Percentiles rank a stretch among this genome's conserved stretches.
Conservation (phyloP, 1,139 yeast genomes). For the Suhomyces panamericanus region DNA sequence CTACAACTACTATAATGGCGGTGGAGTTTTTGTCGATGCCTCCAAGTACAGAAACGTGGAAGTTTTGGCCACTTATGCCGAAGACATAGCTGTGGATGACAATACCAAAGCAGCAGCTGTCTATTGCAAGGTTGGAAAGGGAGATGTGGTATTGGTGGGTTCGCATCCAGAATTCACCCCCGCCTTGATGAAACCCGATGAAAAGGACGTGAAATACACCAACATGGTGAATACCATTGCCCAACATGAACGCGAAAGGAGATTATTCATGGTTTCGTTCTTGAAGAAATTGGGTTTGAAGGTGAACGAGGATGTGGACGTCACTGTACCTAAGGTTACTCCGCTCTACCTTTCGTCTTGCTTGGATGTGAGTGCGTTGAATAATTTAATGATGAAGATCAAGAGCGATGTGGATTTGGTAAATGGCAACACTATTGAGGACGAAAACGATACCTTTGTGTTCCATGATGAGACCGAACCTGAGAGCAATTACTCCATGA, state of each 20-base stretch:
- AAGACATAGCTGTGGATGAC: conserved; percentile 37
- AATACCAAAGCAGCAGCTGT: conserved; percentile 69
- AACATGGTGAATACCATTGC: conserved; percentile 40
- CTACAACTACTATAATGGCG: conserved; percentile 75
- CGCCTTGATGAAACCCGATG: conserved; percentile 38
- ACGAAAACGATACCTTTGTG: conserved; percentile 54
- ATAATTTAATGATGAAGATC: conserved; percentile 31
- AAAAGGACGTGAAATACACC: conserved; percentile 28
- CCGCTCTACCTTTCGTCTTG: conserved; percentile 54
- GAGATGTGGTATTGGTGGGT: conserved; percentile 77
- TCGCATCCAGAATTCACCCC: conserved; percentile 88
- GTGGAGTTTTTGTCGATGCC: conserved; percentile 81
- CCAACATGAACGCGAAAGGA: conserved; percentile 46
- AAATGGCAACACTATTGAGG: conserved; percentile 46
- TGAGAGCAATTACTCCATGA: conserved; percentile 21
- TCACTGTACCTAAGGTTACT: conserved; percentile 65
- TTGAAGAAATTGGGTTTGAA: conserved; percentile 63
- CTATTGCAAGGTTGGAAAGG: conserved; percentile 66
- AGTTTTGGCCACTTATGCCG: conserved; percentile 67
- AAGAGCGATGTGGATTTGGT: conserved; percentile 43
- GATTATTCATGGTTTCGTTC: conserved; percentile 55
- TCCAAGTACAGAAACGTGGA: conserved; percentile 58
- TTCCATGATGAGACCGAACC: conserved; percentile 36
- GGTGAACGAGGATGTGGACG: conserved; percentile 53
- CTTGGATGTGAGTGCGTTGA: conserved; percentile 22